These are phyloP conservation scores for Mycena haematopus DNA, from an alignment of 768 basidiomycete species.

Conservation along the genomic window DNA sequence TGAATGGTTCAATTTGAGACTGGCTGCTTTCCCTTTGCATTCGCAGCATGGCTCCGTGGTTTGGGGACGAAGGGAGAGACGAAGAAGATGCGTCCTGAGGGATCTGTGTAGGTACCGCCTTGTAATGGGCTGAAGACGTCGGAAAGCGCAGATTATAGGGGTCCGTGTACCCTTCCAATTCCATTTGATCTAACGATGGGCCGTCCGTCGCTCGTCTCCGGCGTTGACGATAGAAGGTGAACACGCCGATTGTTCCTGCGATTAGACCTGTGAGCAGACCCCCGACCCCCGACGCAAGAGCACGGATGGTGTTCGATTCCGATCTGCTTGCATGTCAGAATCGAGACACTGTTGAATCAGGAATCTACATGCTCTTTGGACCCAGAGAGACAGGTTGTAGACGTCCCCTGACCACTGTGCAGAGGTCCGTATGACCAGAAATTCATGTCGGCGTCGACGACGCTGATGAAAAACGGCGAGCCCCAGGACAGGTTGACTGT, in stretches of 20 bases:
- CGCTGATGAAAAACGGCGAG: constrained; percentile 61
- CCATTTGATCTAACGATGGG: constrained; percentile 37
- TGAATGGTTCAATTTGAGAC: constrained; percentile 53
- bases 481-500: constrained; percentile 49
- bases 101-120: constrained; percentile 19
- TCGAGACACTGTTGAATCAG: not conserved
- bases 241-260: constrained; percentile 41
- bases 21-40: constrained; percentile 22
- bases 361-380: constrained; percentile 3
- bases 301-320: constrained; percentile 19
- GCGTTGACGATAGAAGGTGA: constrained; percentile 40
- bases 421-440: constrained; percentile 65
- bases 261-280: constrained; percentile 47
- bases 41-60: constrained; percentile 10
- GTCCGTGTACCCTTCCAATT: constrained; percentile 20
- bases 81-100: constrained; percentile 1
- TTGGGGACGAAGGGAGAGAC: constrained; percentile 6
- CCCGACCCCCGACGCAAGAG: constrained; percentile 47
- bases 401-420: constrained; percentile 51
- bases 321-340: not conserved
- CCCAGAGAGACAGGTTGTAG: constrained; percentile 19
- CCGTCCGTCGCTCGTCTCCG: constrained; percentile 32
- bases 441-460: constrained; percentile 56
- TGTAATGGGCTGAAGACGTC: constrained; percentile 33
- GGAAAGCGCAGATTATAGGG: constrained; percentile 4